phyloP scores from a whole-genome alignment of 1,284 basidiomycete species.

The Dichomitus squalens region DNA sequence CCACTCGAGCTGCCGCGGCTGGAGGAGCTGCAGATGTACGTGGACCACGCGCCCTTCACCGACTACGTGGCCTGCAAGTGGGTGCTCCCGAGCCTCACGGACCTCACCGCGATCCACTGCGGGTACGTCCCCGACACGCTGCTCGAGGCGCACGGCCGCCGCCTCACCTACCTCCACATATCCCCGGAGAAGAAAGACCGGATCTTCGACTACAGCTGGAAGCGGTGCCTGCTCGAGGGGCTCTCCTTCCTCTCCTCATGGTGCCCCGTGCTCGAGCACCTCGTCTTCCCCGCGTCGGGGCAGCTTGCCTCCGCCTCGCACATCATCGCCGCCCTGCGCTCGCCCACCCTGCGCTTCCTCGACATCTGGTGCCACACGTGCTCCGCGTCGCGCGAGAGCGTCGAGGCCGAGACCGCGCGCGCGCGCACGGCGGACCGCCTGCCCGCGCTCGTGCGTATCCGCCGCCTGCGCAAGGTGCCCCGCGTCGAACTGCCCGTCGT shows the following conservation, averaged over 20 bases:
- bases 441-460: conserved; percentile 1
- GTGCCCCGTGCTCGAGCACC: conserved; percentile 16
- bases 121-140: conserved; percentile 1
- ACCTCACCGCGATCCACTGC: conserved; percentile 1
- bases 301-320: not conserved
- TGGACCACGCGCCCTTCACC: not conserved
- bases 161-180: conserved; percentile 13
- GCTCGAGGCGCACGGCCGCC: conserved; percentile 6
- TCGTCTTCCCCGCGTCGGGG: conserved; percentile 5
- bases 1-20: not conserved
- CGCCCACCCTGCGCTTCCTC: conserved; percentile 7
- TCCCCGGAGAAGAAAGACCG: not conserved
- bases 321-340: not conserved
- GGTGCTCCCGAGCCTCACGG: conserved; percentile 11
- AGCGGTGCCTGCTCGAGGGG: not conserved
- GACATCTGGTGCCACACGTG: conserved; percentile 14
- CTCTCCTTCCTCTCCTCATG: not conserved
- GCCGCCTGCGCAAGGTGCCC: not conserved
- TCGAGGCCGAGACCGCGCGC: not conserved
- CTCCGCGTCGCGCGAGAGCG: not conserved
- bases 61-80: conserved; percentile 1
- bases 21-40: conserved; percentile 5
- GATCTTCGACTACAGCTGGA: conserved; percentile 6
- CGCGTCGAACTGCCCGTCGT: conserved; percentile 12
- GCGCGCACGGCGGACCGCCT: not conserved